phyloP scores from a whole-genome alignment of 306 rosid genomes.

The Inga leiocalycina region DNA sequence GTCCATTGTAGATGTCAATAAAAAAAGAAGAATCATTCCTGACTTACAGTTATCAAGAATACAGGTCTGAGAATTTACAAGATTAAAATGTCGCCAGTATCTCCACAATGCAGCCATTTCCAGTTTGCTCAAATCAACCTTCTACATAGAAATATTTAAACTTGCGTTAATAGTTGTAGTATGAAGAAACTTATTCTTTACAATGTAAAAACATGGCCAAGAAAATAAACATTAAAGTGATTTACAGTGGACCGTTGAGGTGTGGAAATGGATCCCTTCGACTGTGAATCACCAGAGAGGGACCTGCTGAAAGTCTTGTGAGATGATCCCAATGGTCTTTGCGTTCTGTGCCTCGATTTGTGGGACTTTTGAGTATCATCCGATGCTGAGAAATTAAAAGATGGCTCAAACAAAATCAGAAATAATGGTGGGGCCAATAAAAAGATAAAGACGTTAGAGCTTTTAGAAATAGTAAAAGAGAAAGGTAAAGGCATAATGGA shows the following conservation, averaged over 20 bases:
- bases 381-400: slow-evolving; percentile 58
- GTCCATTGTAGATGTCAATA: slow-evolving; percentile 1
- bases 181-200: not conserved
- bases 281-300: slow-evolving; percentile 79
- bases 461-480: slow-evolving; percentile 47
- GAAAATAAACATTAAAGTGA: slow-evolving; percentile 12
- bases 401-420: slow-evolving; percentile 46
- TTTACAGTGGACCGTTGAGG: slow-evolving; percentile 74
- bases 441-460: slow-evolving; percentile 46
- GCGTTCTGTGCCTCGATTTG: slow-evolving; percentile 76
- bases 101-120: slow-evolving; percentile 91
- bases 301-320: slow-evolving; percentile 82
- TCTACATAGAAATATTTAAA: slow-evolving; percentile 45
- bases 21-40: not conserved
- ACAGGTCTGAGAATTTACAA: slow-evolving; percentile 48
- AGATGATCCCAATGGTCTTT: slow-evolving; percentile 77
- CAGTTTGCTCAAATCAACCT: slow-evolving; percentile 85
- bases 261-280: slow-evolving; percentile 78
- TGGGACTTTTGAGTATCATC: slow-evolving; percentile 86
- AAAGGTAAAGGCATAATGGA: slow-evolving; percentile 62
- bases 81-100: slow-evolving; percentile 94
- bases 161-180: not conserved
- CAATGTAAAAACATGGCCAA: not conserved
- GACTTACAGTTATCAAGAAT: not conserved
- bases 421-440: slow-evolving; percentile 42